These are phyloP conservation scores for Termitomyces eurrhizus DNA, from an alignment of 768 basidiomycete genomes.

Conservation along the genomic window DNA sequence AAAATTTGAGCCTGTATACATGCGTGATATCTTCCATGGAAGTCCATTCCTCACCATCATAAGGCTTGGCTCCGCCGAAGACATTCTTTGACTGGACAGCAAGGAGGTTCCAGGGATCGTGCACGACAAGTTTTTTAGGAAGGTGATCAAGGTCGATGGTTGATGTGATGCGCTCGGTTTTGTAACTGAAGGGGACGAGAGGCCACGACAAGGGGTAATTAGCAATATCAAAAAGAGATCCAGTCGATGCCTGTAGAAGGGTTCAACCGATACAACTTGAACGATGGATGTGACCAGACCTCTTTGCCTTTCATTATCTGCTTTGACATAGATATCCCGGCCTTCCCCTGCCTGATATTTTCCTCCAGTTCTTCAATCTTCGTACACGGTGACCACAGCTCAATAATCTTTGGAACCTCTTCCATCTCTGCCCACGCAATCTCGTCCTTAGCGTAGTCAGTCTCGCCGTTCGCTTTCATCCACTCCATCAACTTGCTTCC, in stretches of 20 bases:
- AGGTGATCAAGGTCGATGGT: conserved; percentile 23
- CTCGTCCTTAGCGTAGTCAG: conserved; percentile 26
- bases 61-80: not conserved
- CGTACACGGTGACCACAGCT: conserved; percentile 15
- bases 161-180: conserved; percentile 19
- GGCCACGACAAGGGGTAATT: conserved; percentile 41
- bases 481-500: conserved; percentile 33
- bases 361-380: conserved; percentile 6
- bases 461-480: conserved; percentile 31
- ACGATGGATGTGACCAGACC: not conserved
- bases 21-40: conserved; percentile 26
- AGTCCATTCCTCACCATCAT: conserved; percentile 19
- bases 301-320: not conserved
- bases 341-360: conserved; percentile 4
- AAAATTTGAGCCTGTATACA: conserved; percentile 26
- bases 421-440: conserved; percentile 32
- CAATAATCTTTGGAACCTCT: conserved; percentile 27
- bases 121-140: conserved; percentile 37
- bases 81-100: conserved; percentile 8
- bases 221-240: conserved; percentile 25
- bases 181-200: conserved; percentile 30
- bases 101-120: conserved; percentile 38
- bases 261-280: not conserved
- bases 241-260: conserved; percentile 13
- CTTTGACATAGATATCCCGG: conserved; percentile 1